These are phyloP conservation scores for Rachicladosporium sp. DNA, from an alignment of 2,329 filamentous ascomycete species.

Conservation along the genomic window DNA sequence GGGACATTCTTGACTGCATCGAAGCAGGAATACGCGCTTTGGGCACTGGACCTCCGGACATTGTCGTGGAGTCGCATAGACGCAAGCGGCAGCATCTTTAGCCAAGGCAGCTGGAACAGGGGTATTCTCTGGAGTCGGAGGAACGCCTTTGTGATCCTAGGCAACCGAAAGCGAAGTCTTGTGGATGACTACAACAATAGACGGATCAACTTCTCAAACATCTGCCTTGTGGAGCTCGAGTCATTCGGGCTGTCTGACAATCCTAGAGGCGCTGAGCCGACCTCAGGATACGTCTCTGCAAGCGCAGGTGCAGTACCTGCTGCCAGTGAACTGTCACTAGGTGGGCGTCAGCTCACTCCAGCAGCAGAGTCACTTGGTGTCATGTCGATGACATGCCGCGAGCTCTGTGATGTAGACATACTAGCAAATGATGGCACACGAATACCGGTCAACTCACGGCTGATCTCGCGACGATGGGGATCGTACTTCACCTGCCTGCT, in stretches of 20 bases:
- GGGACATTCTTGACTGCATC: conserved; percentile 95
- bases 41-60: conserved; percentile 80
- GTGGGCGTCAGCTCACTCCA: conserved; percentile 61
- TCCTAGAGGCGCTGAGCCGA: conserved; percentile 62
- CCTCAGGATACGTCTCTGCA: conserved; percentile 73
- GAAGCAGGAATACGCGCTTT: conserved; percentile 94
- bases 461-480: conserved; percentile 81
- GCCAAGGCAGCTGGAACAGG: conserved; percentile 94
- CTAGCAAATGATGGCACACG: conserved; percentile 82
- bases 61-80: conserved; percentile 94
- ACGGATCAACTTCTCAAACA: conserved; percentile 91
- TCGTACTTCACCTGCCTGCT: conserved; percentile 91
- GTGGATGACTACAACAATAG: conserved; percentile 98
- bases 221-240: conserved; percentile 93
- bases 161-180: conserved; percentile 81
- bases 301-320: conserved; percentile 45
- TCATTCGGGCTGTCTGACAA: conserved; percentile 97
- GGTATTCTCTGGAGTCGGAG: conserved; percentile 86
- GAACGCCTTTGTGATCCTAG: conserved; percentile 91
- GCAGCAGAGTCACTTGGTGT: conserved; percentile 79
- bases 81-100: conserved; percentile 85
- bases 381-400: conserved; percentile 64
- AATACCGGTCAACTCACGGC: conserved; percentile 83
- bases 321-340: conserved; percentile 43
- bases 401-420: conserved; percentile 93